Evolutionary conservation across 495 filamentous ascomycete species (phyloP), one percentile per base, ranked within the genome.

Genomic region (Trichocladium uniseriatum): DNA sequence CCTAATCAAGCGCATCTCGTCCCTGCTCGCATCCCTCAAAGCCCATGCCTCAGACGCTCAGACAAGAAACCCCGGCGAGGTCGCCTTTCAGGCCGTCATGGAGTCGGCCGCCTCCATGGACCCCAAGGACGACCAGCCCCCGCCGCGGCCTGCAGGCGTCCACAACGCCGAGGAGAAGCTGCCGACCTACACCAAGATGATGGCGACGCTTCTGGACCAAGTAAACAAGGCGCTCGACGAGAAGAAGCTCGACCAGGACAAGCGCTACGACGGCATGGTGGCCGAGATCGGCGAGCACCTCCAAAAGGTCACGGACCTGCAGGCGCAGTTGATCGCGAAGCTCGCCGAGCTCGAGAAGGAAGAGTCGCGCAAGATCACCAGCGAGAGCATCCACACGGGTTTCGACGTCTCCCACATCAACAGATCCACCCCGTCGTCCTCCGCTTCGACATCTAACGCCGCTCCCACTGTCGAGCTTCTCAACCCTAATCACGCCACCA

Each of bases 181-280:
- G 47, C 89, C 88, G 1, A 85, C 82, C 5, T 98, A 94, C 61
- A 90, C 87, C 15, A 84, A 89, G 69, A 97, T 98, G 92, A 89
- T 97, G 84, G 84, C 87, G 24, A 78, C 82, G 5, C 57, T 98
- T 53, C 77, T 96, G 6, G 92, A 98, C 58, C 86, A 95, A 62
- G 89, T 97, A 22, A 97, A 96, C 72, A 85, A 85, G 64, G 81
- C 88, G 36, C 75, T 95, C 13, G 86, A 87, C 35, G 81, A 86
- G 47, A 71, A 73, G 52, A 78, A 81, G 45, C 40, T 65, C 4
- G 57, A 46, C 24, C 75, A 76, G 10, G 71, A 79, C 28, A 78
- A 83, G 52, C 70, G 83, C 28, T 83, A 83, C 54, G 69, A 79
- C 22, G 82, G 72, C 40, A 95, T 90, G 69, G 69, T 89, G 21